Base-by-base conservation (phyloP, 768 basidiomycete species). In the Termitomyces sp. region DNA sequence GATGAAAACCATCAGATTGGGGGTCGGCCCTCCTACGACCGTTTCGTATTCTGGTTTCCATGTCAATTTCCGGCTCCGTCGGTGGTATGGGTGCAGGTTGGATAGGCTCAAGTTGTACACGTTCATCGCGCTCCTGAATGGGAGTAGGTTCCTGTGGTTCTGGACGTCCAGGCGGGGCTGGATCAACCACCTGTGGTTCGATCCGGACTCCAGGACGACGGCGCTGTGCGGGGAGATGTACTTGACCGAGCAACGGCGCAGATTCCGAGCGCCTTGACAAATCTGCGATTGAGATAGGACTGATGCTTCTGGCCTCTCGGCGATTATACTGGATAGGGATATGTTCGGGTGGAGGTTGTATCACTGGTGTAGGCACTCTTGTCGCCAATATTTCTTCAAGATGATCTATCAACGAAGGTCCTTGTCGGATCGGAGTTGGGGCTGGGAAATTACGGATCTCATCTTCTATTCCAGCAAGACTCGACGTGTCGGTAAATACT, bases 311-410 rank as follows among this genome's bases (percentile, higher is more conserved):
- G n/a, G 60, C 43, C 38, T 64, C 67, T 48, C 69, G 63, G 7
- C 8, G 89, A 65, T 6, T 74, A 68, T 0, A 86, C 82, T n/a
- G 85, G 80, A 2, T 69, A 71, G 48, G 78, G 73, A 16, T 38
- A 6, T 88, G 65, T 4, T 74, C 69, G 0, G 87, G 86, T 13
- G 86, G 69, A 1, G 74, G 68, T 22, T 72, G 70, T 16, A 76
- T 30, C 12, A 13, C 26, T 30, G 38, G 38, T 72, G 9, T 73
- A 75, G 8, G 32, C 5, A 7, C 4, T 35, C 6, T 10, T 12
- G 81, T 66, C n/a, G 79, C 77, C 28, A 90, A 63, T 35, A 89
- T 76, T 8, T 85, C 83, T 57, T 84, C 80, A 5, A 90, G 68
- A 54, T 83, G 80, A 51, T 86, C 79, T 9, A 81, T 80, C 38